Conservation (phyloP, 1,284 basidiomycete genomes). For the Cutaneotrichosporon spelunceum region DNA sequence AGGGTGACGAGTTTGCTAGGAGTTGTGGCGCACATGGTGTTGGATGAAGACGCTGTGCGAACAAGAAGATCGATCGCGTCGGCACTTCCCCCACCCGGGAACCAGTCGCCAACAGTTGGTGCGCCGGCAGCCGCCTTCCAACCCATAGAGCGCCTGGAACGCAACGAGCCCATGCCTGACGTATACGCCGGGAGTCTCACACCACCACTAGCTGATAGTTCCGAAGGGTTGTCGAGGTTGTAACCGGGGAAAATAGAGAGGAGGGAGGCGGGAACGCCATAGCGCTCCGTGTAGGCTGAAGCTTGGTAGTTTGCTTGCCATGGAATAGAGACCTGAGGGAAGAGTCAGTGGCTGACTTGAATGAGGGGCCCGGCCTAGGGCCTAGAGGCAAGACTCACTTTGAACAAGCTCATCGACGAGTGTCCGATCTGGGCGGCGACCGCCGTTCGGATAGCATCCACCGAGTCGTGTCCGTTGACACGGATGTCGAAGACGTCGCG, state of each 20-base stretch:
- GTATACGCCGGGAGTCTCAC: conserved; percentile 3
- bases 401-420: conserved; percentile 38
- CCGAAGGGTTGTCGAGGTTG: conserved; percentile 43
- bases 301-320: conserved; percentile 42
- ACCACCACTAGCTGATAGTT: conserved; percentile 29
- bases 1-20: conserved; percentile 14
- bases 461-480: conserved; percentile 31
- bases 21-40: conserved; percentile 13
- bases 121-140: neutral
- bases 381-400: conserved; percentile 32
- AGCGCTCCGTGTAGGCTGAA: conserved; percentile 34
- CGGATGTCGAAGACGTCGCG: conserved; percentile 35
- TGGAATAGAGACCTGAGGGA: conserved; percentile 43
- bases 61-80: conserved; percentile 33
- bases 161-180: conserved; percentile 12
- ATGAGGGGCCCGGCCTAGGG: neutral
- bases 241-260: conserved; percentile 43
- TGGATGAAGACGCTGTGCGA: conserved; percentile 23
- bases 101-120: conserved; percentile 26
- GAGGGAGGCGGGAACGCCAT: conserved; percentile 34
- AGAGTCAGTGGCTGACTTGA: conserved; percentile 9
- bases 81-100: conserved; percentile 10
- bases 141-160: conserved; percentile 4
- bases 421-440: conserved; percentile 32
- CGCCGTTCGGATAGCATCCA: conserved; percentile 30